Evolutionary conservation across 208 protist genomes (phyloP).

Genomic region (Kentomonas sorsogonicus): DNA sequence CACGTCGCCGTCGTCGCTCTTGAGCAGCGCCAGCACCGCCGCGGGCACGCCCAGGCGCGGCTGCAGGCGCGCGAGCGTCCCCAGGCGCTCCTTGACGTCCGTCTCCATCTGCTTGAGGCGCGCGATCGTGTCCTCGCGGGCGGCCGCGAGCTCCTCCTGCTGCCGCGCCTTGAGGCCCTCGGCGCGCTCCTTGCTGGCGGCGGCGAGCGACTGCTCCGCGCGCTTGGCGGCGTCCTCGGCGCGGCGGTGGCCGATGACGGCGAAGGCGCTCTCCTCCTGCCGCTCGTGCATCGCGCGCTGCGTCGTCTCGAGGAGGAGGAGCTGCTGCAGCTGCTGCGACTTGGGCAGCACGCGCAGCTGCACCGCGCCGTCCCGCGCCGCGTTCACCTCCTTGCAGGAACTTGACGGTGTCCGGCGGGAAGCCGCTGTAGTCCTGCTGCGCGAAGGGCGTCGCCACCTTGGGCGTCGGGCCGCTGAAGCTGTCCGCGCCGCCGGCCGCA

Average conservation of each 20-base stretch:
- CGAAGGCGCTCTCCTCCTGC: slow-evolving; percentile 40
- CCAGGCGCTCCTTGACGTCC: slow-evolving; percentile 50
- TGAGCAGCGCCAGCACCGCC: slow-evolving; percentile 40
- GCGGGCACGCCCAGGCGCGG: slow-evolving; percentile 35
- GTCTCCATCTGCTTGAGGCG: slow-evolving; percentile 34
- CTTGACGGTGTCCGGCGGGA: slow-evolving; percentile 43
- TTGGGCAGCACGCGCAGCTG: slow-evolving; percentile 54
- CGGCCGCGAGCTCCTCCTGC: slow-evolving; percentile 34
- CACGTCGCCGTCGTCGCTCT: slow-evolving; percentile 33
- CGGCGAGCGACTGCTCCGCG: slow-evolving; percentile 29
- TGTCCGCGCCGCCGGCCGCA: slow-evolving; percentile 4
- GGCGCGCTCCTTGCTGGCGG: slow-evolving; percentile 21
- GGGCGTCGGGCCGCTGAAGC: slow-evolving; percentile 10
- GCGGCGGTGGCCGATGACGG: slow-evolving; percentile 38
- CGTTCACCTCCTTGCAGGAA: slow-evolving; percentile 50
- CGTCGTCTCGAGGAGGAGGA: slow-evolving; percentile 40
- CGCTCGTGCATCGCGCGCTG: slow-evolving; percentile 33
- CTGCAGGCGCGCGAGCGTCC: slow-evolving; percentile 39
- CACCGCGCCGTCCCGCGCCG: slow-evolving; percentile 37
- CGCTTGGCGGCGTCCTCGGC: slow-evolving; percentile 35
- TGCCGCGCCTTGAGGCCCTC: slow-evolving; percentile 55
- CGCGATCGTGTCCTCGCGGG: slow-evolving; percentile 28
- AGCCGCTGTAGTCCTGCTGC: slow-evolving; percentile 14
- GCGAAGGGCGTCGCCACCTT: slow-evolving; percentile 11
- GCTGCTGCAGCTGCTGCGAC: slow-evolving; percentile 46